These are phyloP conservation scores for Melanomma pulvis-pyrius DNA, from an alignment of 495 filamentous ascomycete genomes.

Conservation along the genomic window DNA sequence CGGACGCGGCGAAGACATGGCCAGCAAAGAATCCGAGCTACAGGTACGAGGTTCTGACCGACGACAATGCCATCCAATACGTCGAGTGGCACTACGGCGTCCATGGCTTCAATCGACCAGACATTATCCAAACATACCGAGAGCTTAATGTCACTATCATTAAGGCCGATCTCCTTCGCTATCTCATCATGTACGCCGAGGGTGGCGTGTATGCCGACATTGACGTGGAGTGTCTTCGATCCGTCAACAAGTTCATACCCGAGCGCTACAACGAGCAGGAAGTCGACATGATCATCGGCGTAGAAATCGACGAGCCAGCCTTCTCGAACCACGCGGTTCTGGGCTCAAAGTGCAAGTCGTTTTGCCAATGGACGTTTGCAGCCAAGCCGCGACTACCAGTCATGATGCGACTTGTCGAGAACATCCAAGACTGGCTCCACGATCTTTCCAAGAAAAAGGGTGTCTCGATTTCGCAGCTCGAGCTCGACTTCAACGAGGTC, in stretches of 20 bases:
- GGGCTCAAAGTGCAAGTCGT: conserved; percentile 62
- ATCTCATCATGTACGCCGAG: conserved; percentile 57
- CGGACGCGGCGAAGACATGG: conserved; percentile 59
- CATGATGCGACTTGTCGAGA: conserved; percentile 63
- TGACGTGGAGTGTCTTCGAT: conserved; percentile 53
- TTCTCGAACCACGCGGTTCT: conserved; percentile 64
- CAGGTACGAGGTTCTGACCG: conserved; percentile 67
- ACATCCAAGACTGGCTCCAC: conserved; percentile 62
- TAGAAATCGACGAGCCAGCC: conserved; percentile 67
- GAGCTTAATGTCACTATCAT: conserved; percentile 62
- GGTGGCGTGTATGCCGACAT: conserved; percentile 57
- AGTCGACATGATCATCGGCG: conserved; percentile 64
- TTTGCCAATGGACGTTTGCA: conserved; percentile 73
- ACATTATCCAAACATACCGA: conserved; percentile 62
- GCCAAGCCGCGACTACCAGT: conserved; percentile 63
- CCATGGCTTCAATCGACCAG: conserved; percentile 59
- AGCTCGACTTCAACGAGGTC: conserved; percentile 68
- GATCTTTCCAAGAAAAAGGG: conserved; percentile 57
- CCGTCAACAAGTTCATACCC: conserved; percentile 52
- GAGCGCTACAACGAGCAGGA: conserved; percentile 50
- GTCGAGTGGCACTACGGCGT: conserved; percentile 63
- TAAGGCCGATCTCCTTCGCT: conserved; percentile 57
- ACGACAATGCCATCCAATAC: conserved; percentile 61
- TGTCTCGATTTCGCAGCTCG: conserved; percentile 55
- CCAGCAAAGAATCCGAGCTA: conserved; percentile 59